phyloP scores from a whole-genome alignment of 768 basidiomycete species.

The Agrocybe pediades region DNA sequence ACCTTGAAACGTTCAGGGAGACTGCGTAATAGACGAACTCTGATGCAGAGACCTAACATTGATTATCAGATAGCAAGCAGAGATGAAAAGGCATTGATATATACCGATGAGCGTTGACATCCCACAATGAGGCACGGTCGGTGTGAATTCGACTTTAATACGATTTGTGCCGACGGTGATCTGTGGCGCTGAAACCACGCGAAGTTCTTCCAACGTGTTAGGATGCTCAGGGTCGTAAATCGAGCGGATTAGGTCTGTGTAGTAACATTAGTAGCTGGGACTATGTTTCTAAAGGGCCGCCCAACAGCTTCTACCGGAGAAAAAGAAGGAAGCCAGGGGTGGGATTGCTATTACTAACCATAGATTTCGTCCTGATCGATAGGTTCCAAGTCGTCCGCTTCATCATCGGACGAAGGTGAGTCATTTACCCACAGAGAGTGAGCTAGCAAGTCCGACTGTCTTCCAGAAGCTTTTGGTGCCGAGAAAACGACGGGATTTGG shows the following conservation, averaged over 20 bases:
- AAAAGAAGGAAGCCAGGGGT: background rate
- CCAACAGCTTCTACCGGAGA: too few species aligned
- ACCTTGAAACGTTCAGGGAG: slow-evolving; percentile 93
- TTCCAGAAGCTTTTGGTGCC: slow-evolving; percentile 45
- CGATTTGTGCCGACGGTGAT: slow-evolving; percentile 61
- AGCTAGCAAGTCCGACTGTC: slow-evolving; percentile 40
- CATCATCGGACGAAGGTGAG: slow-evolving; percentile 42
- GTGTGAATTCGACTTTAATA: slow-evolving; percentile 90
- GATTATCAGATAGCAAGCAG: slow-evolving; percentile 1
- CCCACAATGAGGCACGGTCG: slow-evolving; percentile 96
- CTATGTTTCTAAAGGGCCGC: background rate
- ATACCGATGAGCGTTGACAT: slow-evolving; percentile 96
- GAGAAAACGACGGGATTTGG: slow-evolving; percentile 87
- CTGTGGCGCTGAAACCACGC: slow-evolving; percentile 91
- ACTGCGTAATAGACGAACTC: slow-evolving; percentile 86
- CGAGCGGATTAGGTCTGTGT: slow-evolving; percentile 81
- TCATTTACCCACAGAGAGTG: slow-evolving; percentile 69
- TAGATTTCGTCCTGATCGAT: slow-evolving; percentile 95
- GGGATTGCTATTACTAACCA: slow-evolving; percentile 48
- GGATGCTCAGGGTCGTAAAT: slow-evolving; percentile 98
- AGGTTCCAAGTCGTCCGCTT: slow-evolving; percentile 58
- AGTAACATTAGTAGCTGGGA: background rate
- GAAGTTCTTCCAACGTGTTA: slow-evolving; percentile 89
- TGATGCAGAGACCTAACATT: slow-evolving; percentile 83
- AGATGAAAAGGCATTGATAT: slow-evolving; percentile 18